Base-by-base conservation (phyloP, 306 rosid genomes). In the Quercus dentata region DNA sequence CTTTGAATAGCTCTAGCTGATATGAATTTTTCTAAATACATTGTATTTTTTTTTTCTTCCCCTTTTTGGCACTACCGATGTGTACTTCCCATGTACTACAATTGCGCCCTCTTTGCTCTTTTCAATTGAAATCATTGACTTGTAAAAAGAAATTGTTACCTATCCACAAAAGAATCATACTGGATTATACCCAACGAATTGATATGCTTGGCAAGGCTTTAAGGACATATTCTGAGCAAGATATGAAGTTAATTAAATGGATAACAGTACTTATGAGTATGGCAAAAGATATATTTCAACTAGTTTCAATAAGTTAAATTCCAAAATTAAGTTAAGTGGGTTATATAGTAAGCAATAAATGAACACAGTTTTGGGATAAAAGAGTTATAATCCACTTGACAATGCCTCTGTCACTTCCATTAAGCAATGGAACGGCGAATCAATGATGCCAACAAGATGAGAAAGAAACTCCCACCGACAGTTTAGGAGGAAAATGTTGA, bases 401-500 rank as follows among this genome's bases (percentile, higher is more conserved):
- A 18, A 35, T 30, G 46, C 70, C n/a, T 9, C 3, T 63, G 69
- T 63, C 38, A 27, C 27, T 14, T 28, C 7, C 19, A 64, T 64
- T 31, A 64, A 30, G 46, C 44, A 64, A 64, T 31, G 21, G 30
- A 10, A 6, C 1, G 13, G 7, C 4, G 19, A 64, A 3, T 64
- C 25, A 35, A 33, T 54, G 51, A 10, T 25, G 18, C 64, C 76
- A 30, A 27, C 21, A 73, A 54, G 56, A 71, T 51, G 55, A 71
- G 56, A 23, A 11, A 68, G 25, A 75, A 71, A 75, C 61, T 23
- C 8, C 69, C 58, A 38, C 69, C 27, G 2, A 57, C 52, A 72
- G 64, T 78, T 23, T 41, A 56, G 20, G 56, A 78, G 78, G 49
- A 19, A 44, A 79, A 25, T 74, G 58, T 15, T 72, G 56, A 58